Evolutionary conservation across 2,329 filamentous ascomycete species (phyloP).

Genomic region (Colletotrichum coccodes): DNA sequence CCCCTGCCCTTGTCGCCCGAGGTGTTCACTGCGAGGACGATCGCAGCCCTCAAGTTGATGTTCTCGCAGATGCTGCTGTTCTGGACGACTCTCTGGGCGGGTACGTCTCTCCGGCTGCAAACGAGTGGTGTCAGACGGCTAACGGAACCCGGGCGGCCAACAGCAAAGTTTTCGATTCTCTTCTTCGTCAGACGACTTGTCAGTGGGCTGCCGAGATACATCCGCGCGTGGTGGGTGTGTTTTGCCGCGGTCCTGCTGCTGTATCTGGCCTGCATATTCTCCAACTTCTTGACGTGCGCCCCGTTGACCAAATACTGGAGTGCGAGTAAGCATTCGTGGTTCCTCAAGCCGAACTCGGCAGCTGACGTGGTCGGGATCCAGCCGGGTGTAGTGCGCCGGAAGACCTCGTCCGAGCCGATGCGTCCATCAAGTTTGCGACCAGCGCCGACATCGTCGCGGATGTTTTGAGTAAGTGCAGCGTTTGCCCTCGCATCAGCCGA

Average conservation of each 20-base stretch:
- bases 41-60: slow-evolving; percentile 21
- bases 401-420: slow-evolving; percentile 14
- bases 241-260: slow-evolving; percentile 1
- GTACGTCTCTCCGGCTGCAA: background rate
- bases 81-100: slow-evolving; percentile 23
- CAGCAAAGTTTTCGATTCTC: slow-evolving; percentile 24
- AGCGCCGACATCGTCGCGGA: slow-evolving; percentile 11
- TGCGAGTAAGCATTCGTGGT: background rate
- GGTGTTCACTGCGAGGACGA: background rate
- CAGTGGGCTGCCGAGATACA: slow-evolving; percentile 10
- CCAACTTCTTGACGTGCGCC: slow-evolving; percentile 20
- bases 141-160: background rate
- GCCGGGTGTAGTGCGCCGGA: slow-evolving; percentile 16
- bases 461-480: background rate
- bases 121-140: background rate
- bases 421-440: slow-evolving; percentile 21
- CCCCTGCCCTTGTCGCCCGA: slow-evolving; percentile 5
- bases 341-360: too few relatives aligned
- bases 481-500: background rate
- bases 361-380: background rate
- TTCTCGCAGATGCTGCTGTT: slow-evolving; percentile 24
- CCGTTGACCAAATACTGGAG: slow-evolving; percentile 26
- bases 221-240: slow-evolving; percentile 21
- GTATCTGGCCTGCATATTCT: slow-evolving; percentile 21
- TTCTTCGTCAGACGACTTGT: slow-evolving; percentile 18